Conservation (phyloP, 805 yeast species). For the Pichia nakasei region DNA sequence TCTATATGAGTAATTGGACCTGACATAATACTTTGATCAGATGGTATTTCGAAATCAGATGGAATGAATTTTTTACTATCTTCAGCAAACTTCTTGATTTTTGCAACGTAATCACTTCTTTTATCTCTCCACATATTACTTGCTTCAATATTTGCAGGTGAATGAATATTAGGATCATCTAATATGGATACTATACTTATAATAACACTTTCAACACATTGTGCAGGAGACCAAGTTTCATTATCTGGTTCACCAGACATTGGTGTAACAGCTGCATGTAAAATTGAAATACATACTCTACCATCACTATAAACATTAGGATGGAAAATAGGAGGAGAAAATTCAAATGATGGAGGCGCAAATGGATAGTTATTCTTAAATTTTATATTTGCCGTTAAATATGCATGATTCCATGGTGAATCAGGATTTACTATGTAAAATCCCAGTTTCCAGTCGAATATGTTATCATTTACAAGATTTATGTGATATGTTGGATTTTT, state of each 20-base stretch:
- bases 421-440: constrained; percentile 87
- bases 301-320: constrained; percentile 96
- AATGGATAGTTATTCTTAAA: constrained; percentile 90
- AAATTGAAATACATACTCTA: constrained; percentile 44
- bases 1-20: constrained; percentile 22
- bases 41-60: constrained; percentile 72
- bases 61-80: constrained; percentile 82
- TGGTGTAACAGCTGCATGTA: constrained; percentile 87
- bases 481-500: constrained; percentile 27
- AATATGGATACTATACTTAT: constrained; percentile 83
- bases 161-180: constrained; percentile 87
- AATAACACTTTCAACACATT: constrained; percentile 84
- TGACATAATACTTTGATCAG: constrained; percentile 3
- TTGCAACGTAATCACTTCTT: constrained; percentile 64
- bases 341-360: constrained; percentile 86
- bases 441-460: constrained; percentile 72
- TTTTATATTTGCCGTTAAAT: constrained; percentile 87
- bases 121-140: constrained; percentile 83
- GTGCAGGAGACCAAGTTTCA: constrained; percentile 93
- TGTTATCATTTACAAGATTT: constrained; percentile 44
- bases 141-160: constrained; percentile 96
- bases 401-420: constrained; percentile 89
- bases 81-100: constrained; percentile 75
- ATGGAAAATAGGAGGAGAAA: constrained; percentile 88
- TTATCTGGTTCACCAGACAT: constrained; percentile 86